Conservation (phyloP, 1,284 basidiomycete genomes). For the Trametes hirsuta region DNA sequence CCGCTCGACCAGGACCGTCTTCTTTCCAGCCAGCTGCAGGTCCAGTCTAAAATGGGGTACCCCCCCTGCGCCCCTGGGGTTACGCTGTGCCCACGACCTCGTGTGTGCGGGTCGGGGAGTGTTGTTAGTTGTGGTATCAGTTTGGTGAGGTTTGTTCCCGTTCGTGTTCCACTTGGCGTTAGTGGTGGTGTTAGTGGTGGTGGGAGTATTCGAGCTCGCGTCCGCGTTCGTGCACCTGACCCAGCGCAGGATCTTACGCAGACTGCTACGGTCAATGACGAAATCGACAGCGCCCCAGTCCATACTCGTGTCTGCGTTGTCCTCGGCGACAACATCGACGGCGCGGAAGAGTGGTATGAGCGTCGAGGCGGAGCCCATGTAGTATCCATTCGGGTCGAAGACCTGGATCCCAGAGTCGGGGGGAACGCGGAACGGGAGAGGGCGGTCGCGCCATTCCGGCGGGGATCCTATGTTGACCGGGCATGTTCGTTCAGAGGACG, state of each 20-base stretch:
- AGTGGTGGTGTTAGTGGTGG: background rate
- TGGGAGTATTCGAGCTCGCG: background rate
- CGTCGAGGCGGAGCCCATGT: conserved; percentile 37
- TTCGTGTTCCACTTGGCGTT: background rate
- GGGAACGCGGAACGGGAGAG: conserved; percentile 48
- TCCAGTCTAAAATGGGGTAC: conserved; percentile 56
- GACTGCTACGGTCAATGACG: conserved; percentile 58
- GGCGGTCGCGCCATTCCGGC: conserved; percentile 48
- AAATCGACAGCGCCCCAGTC: conserved; percentile 56
- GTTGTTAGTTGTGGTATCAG: background rate
- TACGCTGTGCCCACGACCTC: background rate
- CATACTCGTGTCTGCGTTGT: conserved; percentile 30
- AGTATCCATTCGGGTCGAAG: conserved; percentile 53
- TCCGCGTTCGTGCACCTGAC: conserved; percentile 25
- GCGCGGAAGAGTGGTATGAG: conserved; percentile 53
- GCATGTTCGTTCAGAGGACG: background rate
- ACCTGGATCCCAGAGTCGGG: conserved; percentile 48
- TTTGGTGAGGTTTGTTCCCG: background rate
- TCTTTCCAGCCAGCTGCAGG: conserved; percentile 52
- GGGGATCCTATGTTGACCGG: conserved; percentile 47
- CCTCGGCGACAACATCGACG: conserved; percentile 43
- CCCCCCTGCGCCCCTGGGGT: conserved; percentile 18
- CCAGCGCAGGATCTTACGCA: conserved; percentile 60
- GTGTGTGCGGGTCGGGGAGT: background rate
- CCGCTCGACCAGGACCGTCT: conserved; percentile 56